Conservation (phyloP, 352 stramenopile species). For the Pythium pyrilobum region DNA sequence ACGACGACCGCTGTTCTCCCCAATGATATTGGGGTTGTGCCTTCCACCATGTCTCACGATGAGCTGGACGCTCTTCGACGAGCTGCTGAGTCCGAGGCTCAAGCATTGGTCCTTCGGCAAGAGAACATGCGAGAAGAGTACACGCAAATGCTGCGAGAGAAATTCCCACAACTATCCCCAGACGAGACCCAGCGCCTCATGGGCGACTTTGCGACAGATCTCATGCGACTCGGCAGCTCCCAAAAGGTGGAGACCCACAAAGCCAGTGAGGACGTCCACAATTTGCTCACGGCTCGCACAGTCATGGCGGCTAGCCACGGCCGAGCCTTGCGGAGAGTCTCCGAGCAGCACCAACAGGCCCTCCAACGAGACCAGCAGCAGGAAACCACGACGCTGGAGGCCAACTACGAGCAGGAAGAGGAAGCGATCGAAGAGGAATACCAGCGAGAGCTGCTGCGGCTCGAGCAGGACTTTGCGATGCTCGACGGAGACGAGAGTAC, state of each 20-base stretch:
- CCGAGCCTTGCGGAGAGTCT: background rate
- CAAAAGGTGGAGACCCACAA: conserved; percentile 46
- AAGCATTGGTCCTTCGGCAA: conserved; percentile 8
- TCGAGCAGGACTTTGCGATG: conserved; percentile 16
- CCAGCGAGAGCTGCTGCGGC: conserved; percentile 17
- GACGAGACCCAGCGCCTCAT: conserved; percentile 47
- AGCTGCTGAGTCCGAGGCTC: conserved; percentile 8
- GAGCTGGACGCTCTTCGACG: conserved; percentile 6
- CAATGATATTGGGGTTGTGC: background rate
- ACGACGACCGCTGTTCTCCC: no score
- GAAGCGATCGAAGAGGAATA: conserved; percentile 23
- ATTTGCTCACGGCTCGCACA: conserved; percentile 24
- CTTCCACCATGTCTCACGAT: background rate
- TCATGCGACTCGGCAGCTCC: conserved; percentile 37
- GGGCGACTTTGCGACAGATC: conserved; percentile 44
- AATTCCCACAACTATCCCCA: conserved; percentile 34
- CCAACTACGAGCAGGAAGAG: conserved; percentile 37
- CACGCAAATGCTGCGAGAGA: conserved; percentile 26
- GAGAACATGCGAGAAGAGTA: conserved; percentile 35
- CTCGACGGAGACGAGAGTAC: background rate
- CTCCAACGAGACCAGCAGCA: conserved; percentile 55
- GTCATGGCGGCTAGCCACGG: conserved; percentile 10
- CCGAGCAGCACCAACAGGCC: conserved; percentile 17
- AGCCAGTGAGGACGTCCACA: conserved; percentile 33
- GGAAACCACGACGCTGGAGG: conserved; percentile 38